Evolutionary conservation across 2,329 filamentous ascomycete genomes (phyloP), one percentile per base, ranked within the genome.

Genomic region (Claviceps quebecensis): DNA sequence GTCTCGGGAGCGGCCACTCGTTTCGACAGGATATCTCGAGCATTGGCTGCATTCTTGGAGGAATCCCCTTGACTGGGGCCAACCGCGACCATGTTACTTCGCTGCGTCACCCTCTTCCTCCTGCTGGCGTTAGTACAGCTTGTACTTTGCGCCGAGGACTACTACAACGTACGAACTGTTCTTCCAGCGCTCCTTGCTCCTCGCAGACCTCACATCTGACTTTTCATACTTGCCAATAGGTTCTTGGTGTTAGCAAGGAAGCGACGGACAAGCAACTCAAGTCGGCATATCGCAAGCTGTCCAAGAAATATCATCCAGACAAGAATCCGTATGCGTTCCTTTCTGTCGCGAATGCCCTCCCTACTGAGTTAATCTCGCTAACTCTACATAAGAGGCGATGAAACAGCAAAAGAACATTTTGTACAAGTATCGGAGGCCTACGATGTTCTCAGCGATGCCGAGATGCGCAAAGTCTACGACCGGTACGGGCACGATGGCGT

Each of bases 291-390:
- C 81, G 90, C 54, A 83, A 81, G 54, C 75, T 98, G 11, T 94
- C 87, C 72, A 97, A 97, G 69, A 95, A 94, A 67, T 96, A 79
- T 67, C 93, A 98, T 64, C 93, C 93, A 3, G 93, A 98, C 69
- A 98, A 98, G 78, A 97, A 97, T 61, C 89, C 91, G 84, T 93
- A 78, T 61, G 85, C 72, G 45, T 48, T 52, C 45, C 47, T 48
- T 13, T 44, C 23, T 17, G 19, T 43, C 17, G 3, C 40, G 37
- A 14, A n/a, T n/a, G 0, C 14, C 37, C 14, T 5, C 37, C 37
- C 37, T 38, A 7, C 23, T 16, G 16, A 16, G 4, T 6, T 26
- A 1, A 16, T 26, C 5, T 11, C 16, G 52, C 52, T 53, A 48
- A 48, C 43, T 41, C 17, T 22, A 16, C 26, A 46, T 29, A 58